These are phyloP conservation scores for Conringia planisiliqua DNA, from an alignment of 345 rosid species.

Conservation along the genomic window DNA sequence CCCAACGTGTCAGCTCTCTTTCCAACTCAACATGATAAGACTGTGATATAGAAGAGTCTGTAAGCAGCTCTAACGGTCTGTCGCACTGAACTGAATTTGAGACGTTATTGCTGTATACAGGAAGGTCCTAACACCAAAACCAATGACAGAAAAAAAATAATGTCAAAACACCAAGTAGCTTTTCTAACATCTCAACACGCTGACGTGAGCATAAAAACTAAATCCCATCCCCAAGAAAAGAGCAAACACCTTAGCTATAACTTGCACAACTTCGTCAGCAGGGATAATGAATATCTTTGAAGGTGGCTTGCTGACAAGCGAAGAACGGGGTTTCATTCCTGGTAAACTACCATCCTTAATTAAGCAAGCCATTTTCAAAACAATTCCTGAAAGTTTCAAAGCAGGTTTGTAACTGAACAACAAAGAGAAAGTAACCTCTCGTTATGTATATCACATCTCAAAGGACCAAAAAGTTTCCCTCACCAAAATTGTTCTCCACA, in stretches of 20 bases:
- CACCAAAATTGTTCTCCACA: constrained; percentile 74
- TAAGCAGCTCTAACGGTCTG: constrained; percentile 63
- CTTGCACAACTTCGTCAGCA: constrained; percentile 81
- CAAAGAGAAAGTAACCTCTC: background rate
- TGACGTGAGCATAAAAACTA: constrained; percentile 4
- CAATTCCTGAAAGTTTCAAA: constrained; percentile 51
- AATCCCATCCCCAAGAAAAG: background rate
- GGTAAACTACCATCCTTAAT: constrained; percentile 50
- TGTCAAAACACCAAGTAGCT: constrained; percentile 11
- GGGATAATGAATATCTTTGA: constrained; percentile 61
- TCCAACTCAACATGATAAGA: constrained; percentile 49
- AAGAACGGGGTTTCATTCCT: constrained; percentile 48
- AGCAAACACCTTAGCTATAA: constrained; percentile 74
- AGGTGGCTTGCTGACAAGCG: constrained; percentile 62
- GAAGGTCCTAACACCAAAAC: constrained; percentile 56
- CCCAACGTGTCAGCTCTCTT: constrained; percentile 90
- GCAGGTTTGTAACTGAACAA: constrained; percentile 8
- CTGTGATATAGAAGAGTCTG: constrained; percentile 78
- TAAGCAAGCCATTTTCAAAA: constrained; percentile 89
- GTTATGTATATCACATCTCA: background rate
- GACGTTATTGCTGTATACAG: constrained; percentile 58
- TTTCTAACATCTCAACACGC: background rate
- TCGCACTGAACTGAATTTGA: constrained; percentile 49
- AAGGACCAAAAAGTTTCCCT: constrained; percentile 19
- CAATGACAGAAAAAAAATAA: background rate